These are phyloP conservation scores for Globisporangium echinulatum DNA, from an alignment of 352 stramenopile species.

Conservation along the genomic window DNA sequence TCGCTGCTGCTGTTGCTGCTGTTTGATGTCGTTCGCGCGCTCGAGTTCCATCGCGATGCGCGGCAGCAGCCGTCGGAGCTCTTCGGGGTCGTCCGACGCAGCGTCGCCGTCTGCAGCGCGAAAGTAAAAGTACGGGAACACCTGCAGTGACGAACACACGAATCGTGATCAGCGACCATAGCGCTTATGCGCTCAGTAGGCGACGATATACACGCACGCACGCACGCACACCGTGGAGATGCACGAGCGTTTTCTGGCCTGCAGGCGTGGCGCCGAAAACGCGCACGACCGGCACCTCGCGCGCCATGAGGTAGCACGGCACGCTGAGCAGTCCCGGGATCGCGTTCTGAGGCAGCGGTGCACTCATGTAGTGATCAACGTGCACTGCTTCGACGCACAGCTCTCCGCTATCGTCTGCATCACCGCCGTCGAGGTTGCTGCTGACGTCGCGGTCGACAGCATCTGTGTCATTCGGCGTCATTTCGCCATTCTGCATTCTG, in stretches of 20 bases:
- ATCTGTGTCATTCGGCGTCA: background rate
- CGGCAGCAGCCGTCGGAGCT: conserved; percentile 50
- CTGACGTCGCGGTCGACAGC: background rate
- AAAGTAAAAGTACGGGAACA: conserved; percentile 89
- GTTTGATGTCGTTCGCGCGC: conserved; percentile 33
- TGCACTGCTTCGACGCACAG: conserved; percentile 69
- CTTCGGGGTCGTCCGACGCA: conserved; percentile 61
- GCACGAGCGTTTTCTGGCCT: conserved; percentile 86
- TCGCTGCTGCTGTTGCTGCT: conserved; percentile 22
- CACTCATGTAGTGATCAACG: conserved; percentile 79
- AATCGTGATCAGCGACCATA: too few species aligned
- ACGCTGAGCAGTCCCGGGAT: conserved; percentile 39
- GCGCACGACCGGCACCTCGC: conserved; percentile 78
- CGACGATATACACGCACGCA: background rate
- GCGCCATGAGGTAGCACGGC: conserved; percentile 62
- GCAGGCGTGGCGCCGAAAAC: conserved; percentile 87
- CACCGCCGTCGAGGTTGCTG: background rate
- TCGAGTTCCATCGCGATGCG: conserved; percentile 73
- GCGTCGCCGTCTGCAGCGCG: conserved; percentile 53
- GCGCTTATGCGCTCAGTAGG: too few species aligned
- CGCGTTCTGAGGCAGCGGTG: conserved; percentile 44
- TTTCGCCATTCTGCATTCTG: background rate
- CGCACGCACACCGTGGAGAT: conserved; percentile 76
- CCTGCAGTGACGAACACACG: conserved; percentile 20
- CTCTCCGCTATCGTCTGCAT: conserved; percentile 22